Percentiles rank a stretch among this genome's conserved stretches.
phyloP scores from a whole-genome alignment of 345 rosid genomes.

The Pugionium dolabratum region DNA sequence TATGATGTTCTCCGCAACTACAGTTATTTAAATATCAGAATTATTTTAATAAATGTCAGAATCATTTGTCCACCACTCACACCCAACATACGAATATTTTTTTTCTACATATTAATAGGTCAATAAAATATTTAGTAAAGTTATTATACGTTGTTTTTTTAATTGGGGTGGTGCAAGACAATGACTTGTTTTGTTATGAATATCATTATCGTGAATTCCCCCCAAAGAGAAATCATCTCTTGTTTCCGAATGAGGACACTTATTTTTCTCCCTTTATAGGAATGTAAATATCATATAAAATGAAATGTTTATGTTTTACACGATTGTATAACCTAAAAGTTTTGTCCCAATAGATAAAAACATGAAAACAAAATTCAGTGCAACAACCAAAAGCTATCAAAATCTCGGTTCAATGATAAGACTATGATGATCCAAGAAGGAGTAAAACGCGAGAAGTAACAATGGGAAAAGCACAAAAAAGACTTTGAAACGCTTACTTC shows the following conservation, averaged over 20 bases:
- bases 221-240: conserved; percentile 43
- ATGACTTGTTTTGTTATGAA: conserved; percentile 39
- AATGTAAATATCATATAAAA: too few relatives aligned
- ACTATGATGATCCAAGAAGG: too few relatives aligned
- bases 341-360: too few relatives aligned
- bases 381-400: too few relatives aligned
- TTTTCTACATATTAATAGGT: conserved; percentile 5
- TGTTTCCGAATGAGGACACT: conserved; percentile 41
- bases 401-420: too few relatives aligned
- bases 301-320: too few relatives aligned
- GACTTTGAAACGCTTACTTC: too few relatives aligned
- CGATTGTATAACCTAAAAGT: too few relatives aligned
- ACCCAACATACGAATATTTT: conserved; percentile 38
- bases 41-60: conserved; percentile 40
- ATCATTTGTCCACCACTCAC: conserved; percentile 48
- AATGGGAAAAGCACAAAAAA: too few relatives aligned
- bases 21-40: conserved; percentile 11
- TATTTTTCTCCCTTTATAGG: conserved; percentile 8
- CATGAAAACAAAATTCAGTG: too few relatives aligned
- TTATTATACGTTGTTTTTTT: conserved; percentile 18
- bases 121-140: conserved; percentile 30
- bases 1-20: conserved; percentile 23
- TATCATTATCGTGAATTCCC: conserved; percentile 39
- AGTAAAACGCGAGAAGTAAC: too few relatives aligned
- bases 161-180: conserved; percentile 41